phyloP scores from a whole-genome alignment of 345 rosid species.

The Hibiscus tridactylites region DNA sequence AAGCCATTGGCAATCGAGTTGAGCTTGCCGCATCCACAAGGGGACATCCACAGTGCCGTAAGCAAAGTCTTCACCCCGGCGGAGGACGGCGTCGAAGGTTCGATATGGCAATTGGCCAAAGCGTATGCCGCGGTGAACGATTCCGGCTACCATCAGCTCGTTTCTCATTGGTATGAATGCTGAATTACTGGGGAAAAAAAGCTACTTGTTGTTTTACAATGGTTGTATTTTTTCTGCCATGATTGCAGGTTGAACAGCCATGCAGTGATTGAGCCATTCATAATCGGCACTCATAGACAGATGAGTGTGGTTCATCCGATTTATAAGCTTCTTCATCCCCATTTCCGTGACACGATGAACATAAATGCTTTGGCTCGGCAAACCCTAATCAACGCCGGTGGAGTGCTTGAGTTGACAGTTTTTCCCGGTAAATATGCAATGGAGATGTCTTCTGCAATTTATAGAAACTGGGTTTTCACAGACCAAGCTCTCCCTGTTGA shows the following conservation, averaged over 20 bases:
- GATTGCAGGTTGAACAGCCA: constrained; percentile 68
- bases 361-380: constrained; percentile 86
- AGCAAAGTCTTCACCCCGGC: constrained; percentile 74
- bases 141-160: constrained; percentile 86
- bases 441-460: constrained; percentile 66
- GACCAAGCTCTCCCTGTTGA: constrained; percentile 87
- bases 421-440: constrained; percentile 68
- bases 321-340: constrained; percentile 41
- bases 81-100: constrained; percentile 43
- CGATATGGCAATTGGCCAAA: constrained; percentile 87
- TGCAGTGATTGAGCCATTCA: constrained; percentile 81
- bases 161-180: constrained; percentile 68
- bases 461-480: constrained; percentile 66
- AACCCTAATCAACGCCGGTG: constrained; percentile 70
- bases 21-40: constrained; percentile 83
- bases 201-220: not conserved
- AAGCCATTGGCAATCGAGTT: constrained; percentile 80
- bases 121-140: constrained; percentile 84
- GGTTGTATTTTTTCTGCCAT: not conserved
- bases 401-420: constrained; percentile 66
- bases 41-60: constrained; percentile 51
- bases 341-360: constrained; percentile 71
- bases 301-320: constrained; percentile 81
- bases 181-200: not conserved
- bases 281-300: constrained; percentile 76